Evolutionary conservation across 805 yeast species (phyloP).

Genomic region (Metschnikowia corniflorae): DNA sequence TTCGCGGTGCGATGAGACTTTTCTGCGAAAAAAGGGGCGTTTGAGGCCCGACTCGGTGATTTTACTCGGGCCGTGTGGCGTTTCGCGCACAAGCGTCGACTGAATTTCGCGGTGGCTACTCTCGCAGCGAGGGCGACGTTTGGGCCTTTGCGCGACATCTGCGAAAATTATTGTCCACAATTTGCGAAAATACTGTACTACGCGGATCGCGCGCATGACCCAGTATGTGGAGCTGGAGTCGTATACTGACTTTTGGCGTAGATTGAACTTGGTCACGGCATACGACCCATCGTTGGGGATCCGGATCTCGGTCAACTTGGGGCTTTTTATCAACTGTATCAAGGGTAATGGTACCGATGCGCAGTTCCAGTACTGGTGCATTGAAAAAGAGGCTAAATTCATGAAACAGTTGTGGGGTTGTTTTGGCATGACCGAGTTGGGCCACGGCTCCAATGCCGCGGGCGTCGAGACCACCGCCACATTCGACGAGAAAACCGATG

Average conservation of each 20-base stretch:
- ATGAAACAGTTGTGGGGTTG: slow-evolving; percentile 31
- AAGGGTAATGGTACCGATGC: slow-evolving; percentile 40
- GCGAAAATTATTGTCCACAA: too few species aligned
- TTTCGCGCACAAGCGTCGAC: too few species aligned
- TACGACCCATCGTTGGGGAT: slow-evolving; percentile 38
- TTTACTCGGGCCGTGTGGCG: too few species aligned
- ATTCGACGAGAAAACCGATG: slow-evolving; percentile 38
- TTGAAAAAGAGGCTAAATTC: slow-evolving; percentile 29
- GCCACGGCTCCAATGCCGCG: slow-evolving; percentile 21
- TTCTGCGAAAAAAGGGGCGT: too few species aligned
- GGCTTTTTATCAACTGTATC: slow-evolving; percentile 37
- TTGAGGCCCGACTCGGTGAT: too few species aligned
- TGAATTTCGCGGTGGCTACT: too few species aligned
- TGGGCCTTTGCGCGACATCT: too few species aligned
- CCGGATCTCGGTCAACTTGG: slow-evolving; percentile 38
- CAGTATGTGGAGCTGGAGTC: slow-evolving; percentile 35
- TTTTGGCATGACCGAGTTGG: slow-evolving; percentile 22
- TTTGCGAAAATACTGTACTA: too few species aligned
- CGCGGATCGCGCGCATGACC: slow-evolving; percentile 34
- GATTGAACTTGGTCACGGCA: slow-evolving; percentile 35
- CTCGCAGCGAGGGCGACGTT: too few species aligned
- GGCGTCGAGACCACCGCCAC: slow-evolving; percentile 26
- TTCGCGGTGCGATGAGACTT: too few species aligned
- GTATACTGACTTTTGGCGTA: slow-evolving; percentile 28
- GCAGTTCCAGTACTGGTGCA: slow-evolving; percentile 38